Evolutionary conservation across 768 basidiomycete species (phyloP).

Genomic region (Cystofilobasidium ferigula): DNA sequence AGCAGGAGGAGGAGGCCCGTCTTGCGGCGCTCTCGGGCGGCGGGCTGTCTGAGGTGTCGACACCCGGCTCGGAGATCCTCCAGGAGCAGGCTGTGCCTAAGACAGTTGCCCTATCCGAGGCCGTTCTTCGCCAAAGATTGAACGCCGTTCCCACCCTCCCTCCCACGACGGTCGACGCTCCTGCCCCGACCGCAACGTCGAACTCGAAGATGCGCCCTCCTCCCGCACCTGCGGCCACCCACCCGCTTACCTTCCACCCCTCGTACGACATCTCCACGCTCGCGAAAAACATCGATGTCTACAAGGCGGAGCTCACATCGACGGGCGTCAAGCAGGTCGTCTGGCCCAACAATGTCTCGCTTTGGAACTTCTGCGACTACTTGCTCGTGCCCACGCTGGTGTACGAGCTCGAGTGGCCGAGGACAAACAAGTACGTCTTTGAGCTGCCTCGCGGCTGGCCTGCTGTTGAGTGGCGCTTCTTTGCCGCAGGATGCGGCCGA

Average conservation of each 20-base stretch:
- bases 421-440: slow-evolving; percentile 60
- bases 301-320: slow-evolving; percentile 64
- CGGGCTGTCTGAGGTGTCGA: slow-evolving; percentile 31
- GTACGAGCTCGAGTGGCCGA: slow-evolving; percentile 91
- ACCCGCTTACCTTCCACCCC: slow-evolving; percentile 54
- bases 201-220: slow-evolving; percentile 10
- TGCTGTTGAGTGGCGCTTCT: not conserved
- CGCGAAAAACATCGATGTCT: slow-evolving; percentile 64
- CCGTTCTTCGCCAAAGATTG: slow-evolving; percentile 24
- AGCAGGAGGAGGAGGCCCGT: not conserved
- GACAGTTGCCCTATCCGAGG: slow-evolving; percentile 25
- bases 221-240: slow-evolving; percentile 28
- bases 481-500: slow-evolving; percentile 44
- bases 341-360: slow-evolving; percentile 77
- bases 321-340: slow-evolving; percentile 51
- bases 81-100: slow-evolving; percentile 41
- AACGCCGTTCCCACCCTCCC: not conserved
- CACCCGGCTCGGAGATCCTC: slow-evolving; percentile 42
- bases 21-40: slow-evolving; percentile 48
- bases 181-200: not conserved
- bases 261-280: slow-evolving; percentile 53
- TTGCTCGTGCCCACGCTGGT: slow-evolving; percentile 83
- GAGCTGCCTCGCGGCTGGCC: not conserved
- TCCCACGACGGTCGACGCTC: not conserved
- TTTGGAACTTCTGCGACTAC: slow-evolving; percentile 71